Percentiles rank a stretch among this genome's conserved stretches.
phyloP scores from a whole-genome alignment of 306 rosid species.

The Prunus armeniaca region DNA sequence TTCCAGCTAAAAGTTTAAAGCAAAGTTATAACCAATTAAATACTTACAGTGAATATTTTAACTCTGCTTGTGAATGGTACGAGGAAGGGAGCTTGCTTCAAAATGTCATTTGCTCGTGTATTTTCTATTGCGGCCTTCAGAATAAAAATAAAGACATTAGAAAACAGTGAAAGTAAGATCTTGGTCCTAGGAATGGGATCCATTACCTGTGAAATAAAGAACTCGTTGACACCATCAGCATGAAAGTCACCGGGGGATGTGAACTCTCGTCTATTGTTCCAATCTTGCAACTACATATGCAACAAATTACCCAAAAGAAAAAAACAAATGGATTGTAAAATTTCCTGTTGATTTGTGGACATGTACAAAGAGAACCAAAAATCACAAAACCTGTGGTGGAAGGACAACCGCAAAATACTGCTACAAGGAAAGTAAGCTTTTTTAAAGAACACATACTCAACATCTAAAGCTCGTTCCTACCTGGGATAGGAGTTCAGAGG shows the following conservation, averaged over 20 bases:
- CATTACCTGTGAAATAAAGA: conserved; percentile 91
- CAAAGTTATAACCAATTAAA: conserved; percentile 18
- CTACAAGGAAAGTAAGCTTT: conserved; percentile 11
- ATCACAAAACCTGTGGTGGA: conserved; percentile 12
- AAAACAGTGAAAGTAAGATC: background rate
- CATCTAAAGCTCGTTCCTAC: conserved; percentile 33
- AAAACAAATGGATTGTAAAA: conserved; percentile 12
- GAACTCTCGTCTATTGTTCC: conserved; percentile 94
- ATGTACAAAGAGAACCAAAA: conserved; percentile 11
- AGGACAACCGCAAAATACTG: conserved; percentile 19
- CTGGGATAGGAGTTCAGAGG: conserved; percentile 93
- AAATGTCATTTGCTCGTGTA: conserved; percentile 84
- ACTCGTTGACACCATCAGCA: conserved; percentile 97
- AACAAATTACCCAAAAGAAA: background rate
- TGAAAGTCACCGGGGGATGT: conserved; percentile 83
- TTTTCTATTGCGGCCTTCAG: conserved; percentile 70
- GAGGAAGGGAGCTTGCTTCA: conserved; percentile 92
- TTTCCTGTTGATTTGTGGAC: background rate
- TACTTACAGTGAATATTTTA: conserved; percentile 84
- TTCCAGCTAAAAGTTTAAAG: conserved; percentile 16
- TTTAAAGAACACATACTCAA: conserved; percentile 8
- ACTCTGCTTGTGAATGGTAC: conserved; percentile 99
- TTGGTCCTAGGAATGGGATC: conserved; percentile 10
- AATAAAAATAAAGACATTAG: conserved; percentile 12
- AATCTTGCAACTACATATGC: conserved; percentile 81